Percentiles rank a stretch among this genome's conserved stretches.
Evolutionary conservation across 202 grass and related monocot genomes (phyloP).

Genomic region (Setaria viridis): DNA sequence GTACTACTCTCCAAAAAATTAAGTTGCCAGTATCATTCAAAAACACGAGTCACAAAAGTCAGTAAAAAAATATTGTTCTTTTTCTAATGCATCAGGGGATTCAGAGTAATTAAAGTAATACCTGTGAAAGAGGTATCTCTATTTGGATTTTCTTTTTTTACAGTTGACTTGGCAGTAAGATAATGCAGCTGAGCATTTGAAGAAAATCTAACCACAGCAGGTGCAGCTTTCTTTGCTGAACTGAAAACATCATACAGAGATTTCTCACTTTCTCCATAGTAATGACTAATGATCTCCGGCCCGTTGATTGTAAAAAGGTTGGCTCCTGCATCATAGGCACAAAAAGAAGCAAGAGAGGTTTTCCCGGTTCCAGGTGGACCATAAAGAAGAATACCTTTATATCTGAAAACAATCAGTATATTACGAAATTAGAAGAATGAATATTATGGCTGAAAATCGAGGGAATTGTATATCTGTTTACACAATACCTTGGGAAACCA

Average conservation of each 20-base stretch:
- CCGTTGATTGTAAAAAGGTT: constrained; percentile 85
- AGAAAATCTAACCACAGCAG: constrained; percentile 78
- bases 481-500: constrained; percentile 65
- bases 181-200: constrained; percentile 30
- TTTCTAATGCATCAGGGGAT: not conserved
- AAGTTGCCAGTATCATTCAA: constrained; percentile 1
- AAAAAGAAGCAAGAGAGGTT: constrained; percentile 81
- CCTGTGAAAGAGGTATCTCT: not conserved
- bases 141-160: not conserved
- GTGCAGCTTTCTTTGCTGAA: constrained; percentile 70
- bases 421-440: constrained; percentile 28
- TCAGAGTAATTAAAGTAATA: constrained; percentile 8
- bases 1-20: not conserved
- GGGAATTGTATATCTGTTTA: not conserved
- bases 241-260: constrained; percentile 74
- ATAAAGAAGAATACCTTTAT: constrained; percentile 91
- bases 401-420: constrained; percentile 53
- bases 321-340: constrained; percentile 65
- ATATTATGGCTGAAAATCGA: not conserved
- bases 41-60: not conserved
- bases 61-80: not conserved
- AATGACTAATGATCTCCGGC: constrained; percentile 88
- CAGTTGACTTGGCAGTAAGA: constrained; percentile 28
- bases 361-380: constrained; percentile 97
- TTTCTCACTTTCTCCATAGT: constrained; percentile 91